These are phyloP conservation scores for Cetraspora pellucida DNA, from an alignment of 192 early-diverging fungal genomes.

Conservation along the genomic window DNA sequence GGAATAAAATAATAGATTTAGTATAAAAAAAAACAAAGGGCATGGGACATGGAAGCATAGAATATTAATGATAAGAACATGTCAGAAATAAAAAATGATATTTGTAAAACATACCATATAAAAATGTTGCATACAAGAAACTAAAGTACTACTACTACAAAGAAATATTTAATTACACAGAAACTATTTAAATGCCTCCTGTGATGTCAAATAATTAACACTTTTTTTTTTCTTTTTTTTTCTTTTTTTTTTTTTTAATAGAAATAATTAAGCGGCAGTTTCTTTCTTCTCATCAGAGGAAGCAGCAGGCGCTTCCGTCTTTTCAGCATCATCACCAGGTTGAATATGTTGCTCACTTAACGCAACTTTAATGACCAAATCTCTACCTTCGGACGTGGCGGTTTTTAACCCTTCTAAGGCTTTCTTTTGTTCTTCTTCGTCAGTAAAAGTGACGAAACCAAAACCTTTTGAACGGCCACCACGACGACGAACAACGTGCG, in stretches of 20 bases:
- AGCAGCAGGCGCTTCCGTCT: slow-evolving; percentile 11
- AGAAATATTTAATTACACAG: background rate
- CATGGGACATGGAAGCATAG: slow-evolving; percentile 19
- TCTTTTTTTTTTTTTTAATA: background rate
- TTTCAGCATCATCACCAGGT: slow-evolving; percentile 14
- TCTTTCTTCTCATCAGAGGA: slow-evolving; percentile 19
- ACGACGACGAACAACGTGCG: slow-evolving; percentile 73
- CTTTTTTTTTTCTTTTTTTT: background rate
- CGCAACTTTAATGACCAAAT: slow-evolving; percentile 65
- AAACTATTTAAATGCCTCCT: background rate
- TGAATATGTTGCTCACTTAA: slow-evolving; percentile 53
- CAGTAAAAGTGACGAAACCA: slow-evolving; percentile 88
- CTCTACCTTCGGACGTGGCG: slow-evolving; percentile 66
- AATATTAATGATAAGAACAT: background rate
- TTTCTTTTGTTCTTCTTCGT: slow-evolving; percentile 76
- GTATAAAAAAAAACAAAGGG: background rate
- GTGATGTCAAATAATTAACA: background rate
- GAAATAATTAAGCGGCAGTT: background rate
- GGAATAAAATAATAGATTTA: background rate
- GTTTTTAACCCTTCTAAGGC: slow-evolving; percentile 66
- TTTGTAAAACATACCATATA: background rate
- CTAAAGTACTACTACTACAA: background rate
- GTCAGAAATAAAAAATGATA: background rate
- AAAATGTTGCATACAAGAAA: slow-evolving; percentile 10
- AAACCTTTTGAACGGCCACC: slow-evolving; percentile 87